Base-by-base conservation (phyloP, 2,329 filamentous ascomycete genomes). In the Thelonectria discophora region DNA sequence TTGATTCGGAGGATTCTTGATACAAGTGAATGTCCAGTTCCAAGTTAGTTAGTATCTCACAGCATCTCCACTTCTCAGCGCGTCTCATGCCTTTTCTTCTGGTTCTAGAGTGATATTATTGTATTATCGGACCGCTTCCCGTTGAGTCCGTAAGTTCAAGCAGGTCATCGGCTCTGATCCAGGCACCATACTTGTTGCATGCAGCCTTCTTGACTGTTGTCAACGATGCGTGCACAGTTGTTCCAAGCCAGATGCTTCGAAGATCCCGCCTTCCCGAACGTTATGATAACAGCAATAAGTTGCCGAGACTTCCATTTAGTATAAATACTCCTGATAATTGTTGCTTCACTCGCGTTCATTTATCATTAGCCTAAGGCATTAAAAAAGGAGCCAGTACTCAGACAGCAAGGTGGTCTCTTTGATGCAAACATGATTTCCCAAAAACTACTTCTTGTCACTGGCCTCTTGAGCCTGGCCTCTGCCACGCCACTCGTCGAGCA, bases 401-500 rank as follows among this genome's bases (percentile, higher is more conserved):
- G 10, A 1, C 32, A 10, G 32, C 32, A 11, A 34, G 3, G 32
- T 11, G 3, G 46, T 46, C 13, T 13, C n/a, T 10, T 46, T 5
- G 20, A n/a, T 17, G 9, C 6, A 45, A 15, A 18, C 4, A 71
- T 70, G 68, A 47, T 62, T 21, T 58, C 57, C 9, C 40, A 47
- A 27, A 66, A 65, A 48, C 47, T 69, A 42, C n/a, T 71, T 6
- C 13, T 68, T 13, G 60, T 58, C 24, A 62, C 69, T 34, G 55
- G 61, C 30, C 60, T 73, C 18, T 59, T 63, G 12, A 65, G 63
- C 49, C 64, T 74, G 39, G 76, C 74, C 64, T 68, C 81, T 13
- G 80, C 78, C 52, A 77, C 74, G 20, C 81, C 81, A 18, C 46
- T 68, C 13, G 21, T 55, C 10, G 61, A 70, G 30, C 65, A 72